Conservation (phyloP, 108 stramenopile species). For the Skeletonema menzelii region DNA sequence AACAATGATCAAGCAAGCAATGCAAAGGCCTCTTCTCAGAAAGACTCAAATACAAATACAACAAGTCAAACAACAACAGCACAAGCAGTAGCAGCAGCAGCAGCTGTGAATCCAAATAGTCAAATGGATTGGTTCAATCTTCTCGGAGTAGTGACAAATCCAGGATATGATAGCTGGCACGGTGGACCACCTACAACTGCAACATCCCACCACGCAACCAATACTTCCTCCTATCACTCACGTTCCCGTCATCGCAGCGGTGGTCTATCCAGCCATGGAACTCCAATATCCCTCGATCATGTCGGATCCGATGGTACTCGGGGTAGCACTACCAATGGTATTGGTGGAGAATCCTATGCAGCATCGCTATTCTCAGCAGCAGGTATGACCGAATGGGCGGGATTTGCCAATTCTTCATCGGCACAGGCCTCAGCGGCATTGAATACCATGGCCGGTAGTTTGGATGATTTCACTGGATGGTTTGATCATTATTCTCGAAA, state of each 20-base stretch:
- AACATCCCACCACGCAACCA: not conserved
- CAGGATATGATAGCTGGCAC: constrained; percentile 39
- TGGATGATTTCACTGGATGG: constrained; percentile 46
- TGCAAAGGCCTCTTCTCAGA: not conserved
- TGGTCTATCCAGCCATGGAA: constrained; percentile 28
- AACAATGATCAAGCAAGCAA: not conserved
- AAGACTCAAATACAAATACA: not conserved
- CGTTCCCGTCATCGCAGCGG: constrained; percentile 7
- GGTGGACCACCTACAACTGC: not conserved
- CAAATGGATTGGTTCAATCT: constrained; percentile 85
- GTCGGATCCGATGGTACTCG: constrained; percentile 15
- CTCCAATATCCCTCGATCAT: constrained; percentile 37
- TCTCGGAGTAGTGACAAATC: constrained; percentile 79
- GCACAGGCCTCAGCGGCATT: constrained; percentile 13
- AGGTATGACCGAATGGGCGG: constrained; percentile 27
- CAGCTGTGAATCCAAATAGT: constrained; percentile 28
- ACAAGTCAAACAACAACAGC: constrained; percentile 2
- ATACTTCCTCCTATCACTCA: constrained; percentile 2
- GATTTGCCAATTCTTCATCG: constrained; percentile 19
- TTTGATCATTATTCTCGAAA: constrained; percentile 51
- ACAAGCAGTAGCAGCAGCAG: not conserved
- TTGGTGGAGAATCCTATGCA: constrained; percentile 9
- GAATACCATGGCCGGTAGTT: constrained; percentile 10
- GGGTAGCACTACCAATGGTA: constrained; percentile 1
- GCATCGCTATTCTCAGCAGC: constrained; percentile 21